phyloP scores from a whole-genome alignment of 2,329 filamentous ascomycete species.

The Aspergillus piperis region DNA sequence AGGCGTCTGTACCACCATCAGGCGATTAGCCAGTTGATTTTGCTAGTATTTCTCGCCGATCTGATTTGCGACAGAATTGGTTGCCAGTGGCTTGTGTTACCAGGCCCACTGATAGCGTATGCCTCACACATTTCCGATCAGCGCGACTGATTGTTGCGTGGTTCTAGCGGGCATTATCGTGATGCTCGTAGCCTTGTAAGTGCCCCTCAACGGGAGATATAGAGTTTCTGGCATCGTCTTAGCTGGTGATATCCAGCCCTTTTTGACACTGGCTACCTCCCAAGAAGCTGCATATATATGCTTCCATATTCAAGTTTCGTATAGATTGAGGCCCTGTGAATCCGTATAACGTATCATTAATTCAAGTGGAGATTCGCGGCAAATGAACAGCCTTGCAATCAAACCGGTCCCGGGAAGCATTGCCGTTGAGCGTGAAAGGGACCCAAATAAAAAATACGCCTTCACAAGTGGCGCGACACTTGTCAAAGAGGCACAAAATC shows the following conservation, averaged over 20 bases:
- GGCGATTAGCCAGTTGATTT: not conserved
- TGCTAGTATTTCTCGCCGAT: not conserved
- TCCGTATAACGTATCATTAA: slow-evolving; percentile 8
- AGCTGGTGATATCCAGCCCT: not conserved
- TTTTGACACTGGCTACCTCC: not conserved
- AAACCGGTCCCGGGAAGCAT: not conserved
- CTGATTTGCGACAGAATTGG: not conserved
- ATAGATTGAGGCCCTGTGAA: slow-evolving; percentile 14
- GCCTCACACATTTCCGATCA: not conserved
- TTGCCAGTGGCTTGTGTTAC: not conserved
- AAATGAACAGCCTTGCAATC: not conserved
- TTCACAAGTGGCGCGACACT: too few relatives aligned
- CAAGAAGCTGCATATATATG: not conserved
- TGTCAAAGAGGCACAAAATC: too few relatives aligned
- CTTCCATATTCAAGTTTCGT: slow-evolving; percentile 15
- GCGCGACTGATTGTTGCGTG: not conserved
- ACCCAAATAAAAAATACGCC: not conserved
- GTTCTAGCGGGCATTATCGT: not conserved
- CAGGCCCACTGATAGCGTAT: not conserved
- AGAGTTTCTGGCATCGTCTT: not conserved
- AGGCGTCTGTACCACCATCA: not conserved
- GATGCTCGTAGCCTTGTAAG: not conserved
- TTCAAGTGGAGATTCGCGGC: slow-evolving; percentile 18
- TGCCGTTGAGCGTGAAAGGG: not conserved
- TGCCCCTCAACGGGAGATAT: not conserved